phyloP scores from a whole-genome alignment of 768 basidiomycete genomes.

The Pleurotus ostreatus region DNA sequence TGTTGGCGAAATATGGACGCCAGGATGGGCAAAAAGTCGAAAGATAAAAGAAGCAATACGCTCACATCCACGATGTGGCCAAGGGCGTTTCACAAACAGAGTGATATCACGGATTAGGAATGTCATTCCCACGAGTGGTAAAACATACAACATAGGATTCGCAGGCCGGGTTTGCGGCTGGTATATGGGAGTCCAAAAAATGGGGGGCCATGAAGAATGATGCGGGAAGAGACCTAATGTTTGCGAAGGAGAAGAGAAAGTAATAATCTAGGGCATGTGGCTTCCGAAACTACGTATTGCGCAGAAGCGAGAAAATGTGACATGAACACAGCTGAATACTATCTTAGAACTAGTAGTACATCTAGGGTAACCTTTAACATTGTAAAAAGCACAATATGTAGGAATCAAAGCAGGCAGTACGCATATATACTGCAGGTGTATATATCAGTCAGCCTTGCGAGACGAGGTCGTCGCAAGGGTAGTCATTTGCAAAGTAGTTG shows the following conservation, averaged over 20 bases:
- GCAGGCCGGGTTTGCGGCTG: not conserved
- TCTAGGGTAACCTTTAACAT: constrained; percentile 23
- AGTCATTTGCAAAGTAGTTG: constrained; percentile 47
- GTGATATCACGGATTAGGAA: not conserved
- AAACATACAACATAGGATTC: not conserved
- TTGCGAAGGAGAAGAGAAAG: constrained; percentile 21
- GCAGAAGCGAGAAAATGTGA: constrained; percentile 7
- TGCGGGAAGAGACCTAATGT: constrained; percentile 10
- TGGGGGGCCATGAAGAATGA: constrained; percentile 6
- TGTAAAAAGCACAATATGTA: constrained; percentile 14
- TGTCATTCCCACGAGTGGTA: constrained; percentile 3
- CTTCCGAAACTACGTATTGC: constrained; percentile 10
- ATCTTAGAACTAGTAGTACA: constrained; percentile 11
- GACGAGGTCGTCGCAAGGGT: constrained; percentile 12
- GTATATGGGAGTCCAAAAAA: not conserved
- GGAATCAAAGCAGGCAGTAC: constrained; percentile 13
- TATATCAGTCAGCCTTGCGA: constrained; percentile 8
- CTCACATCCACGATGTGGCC: constrained; percentile 3
- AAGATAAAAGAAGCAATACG: not conserved
- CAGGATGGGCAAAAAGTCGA: constrained; percentile 41
- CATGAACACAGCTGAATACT: constrained; percentile 4
- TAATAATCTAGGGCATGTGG: constrained; percentile 23
- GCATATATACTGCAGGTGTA: constrained; percentile 9
- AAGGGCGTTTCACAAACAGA: constrained; percentile 3
- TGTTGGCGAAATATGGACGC: constrained; percentile 61